These are phyloP conservation scores for Karstenula rhodostoma DNA, from an alignment of 2,329 filamentous ascomycete genomes.

Conservation along the genomic window DNA sequence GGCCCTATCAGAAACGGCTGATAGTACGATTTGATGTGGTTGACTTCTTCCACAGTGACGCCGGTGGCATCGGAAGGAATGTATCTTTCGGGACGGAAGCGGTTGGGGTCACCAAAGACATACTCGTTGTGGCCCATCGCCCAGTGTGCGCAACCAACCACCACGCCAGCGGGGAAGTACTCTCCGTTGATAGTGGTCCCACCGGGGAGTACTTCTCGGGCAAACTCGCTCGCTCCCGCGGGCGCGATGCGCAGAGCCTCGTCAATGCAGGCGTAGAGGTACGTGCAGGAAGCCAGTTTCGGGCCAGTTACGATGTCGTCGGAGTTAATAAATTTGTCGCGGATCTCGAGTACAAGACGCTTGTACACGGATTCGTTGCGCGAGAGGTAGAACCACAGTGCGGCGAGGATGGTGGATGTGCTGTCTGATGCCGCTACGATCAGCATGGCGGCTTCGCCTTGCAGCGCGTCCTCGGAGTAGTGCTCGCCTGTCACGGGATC, in stretches of 20 bases:
- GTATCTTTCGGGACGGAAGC: constrained; percentile 25
- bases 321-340: constrained; percentile 10
- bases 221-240: constrained; percentile 17
- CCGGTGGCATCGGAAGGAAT: constrained; percentile 16
- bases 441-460: constrained; percentile 23
- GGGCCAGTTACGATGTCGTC: constrained; percentile 18
- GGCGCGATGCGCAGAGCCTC: constrained; percentile 20
- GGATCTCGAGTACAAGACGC: constrained; percentile 14
- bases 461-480: constrained; percentile 48
- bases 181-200: constrained; percentile 23
- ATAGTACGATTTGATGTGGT: constrained; percentile 13
- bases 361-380: constrained; percentile 7
- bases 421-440: constrained; percentile 22
- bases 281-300: constrained; percentile 12
- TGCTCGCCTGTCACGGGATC: constrained; percentile 48
- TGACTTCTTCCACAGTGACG: constrained; percentile 17
- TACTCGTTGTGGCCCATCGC: constrained; percentile 21
- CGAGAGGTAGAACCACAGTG: constrained; percentile 23
- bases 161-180: constrained; percentile 21
- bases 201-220: constrained; percentile 17
- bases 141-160: constrained; percentile 23
- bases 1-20: constrained; percentile 32
- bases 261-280: constrained; percentile 23
- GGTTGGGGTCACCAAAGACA: constrained; percentile 21
- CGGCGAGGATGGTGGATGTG: constrained; percentile 10